Evolutionary conservation across 306 rosid species (phyloP).

Genomic region (Quercus robur): DNA sequence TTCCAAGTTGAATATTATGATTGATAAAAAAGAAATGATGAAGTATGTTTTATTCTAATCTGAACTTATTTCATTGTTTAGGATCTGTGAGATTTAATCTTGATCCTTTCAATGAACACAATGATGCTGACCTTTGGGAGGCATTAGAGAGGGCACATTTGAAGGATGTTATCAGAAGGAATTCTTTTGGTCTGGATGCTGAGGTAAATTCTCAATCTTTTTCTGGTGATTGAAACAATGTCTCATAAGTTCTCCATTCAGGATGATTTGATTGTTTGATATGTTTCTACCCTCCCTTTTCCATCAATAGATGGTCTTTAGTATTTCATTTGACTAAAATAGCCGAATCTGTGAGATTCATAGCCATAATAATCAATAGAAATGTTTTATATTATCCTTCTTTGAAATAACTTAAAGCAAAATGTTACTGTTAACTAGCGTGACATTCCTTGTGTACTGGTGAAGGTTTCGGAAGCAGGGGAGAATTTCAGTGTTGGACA

Average conservation of each 20-base stretch:
- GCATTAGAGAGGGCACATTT: slow-evolving; percentile 71
- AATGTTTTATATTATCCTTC: not conserved
- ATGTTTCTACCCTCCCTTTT: not conserved
- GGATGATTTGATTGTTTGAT: not conserved
- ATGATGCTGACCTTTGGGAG: slow-evolving; percentile 59
- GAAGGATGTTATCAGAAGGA: slow-evolving; percentile 66
- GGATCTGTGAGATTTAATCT: slow-evolving; percentile 57
- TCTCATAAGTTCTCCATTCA: not conserved
- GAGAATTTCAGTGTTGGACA: slow-evolving; percentile 95
- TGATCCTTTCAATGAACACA: slow-evolving; percentile 53
- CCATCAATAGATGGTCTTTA: not conserved
- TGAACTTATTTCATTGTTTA: not conserved
- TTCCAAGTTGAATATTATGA: not conserved
- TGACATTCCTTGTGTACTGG: slow-evolving; percentile 12
- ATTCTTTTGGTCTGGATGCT: slow-evolving; percentile 73
- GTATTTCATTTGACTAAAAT: not conserved
- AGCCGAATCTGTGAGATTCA: not conserved
- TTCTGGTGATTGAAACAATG: not conserved
- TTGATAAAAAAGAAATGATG: slow-evolving; percentile 12
- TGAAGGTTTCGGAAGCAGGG: slow-evolving; percentile 89
- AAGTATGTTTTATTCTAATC: not conserved
- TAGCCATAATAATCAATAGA: not conserved
- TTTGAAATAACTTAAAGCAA: not conserved
- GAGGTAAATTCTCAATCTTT: slow-evolving; percentile 43
- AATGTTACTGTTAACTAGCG: not conserved